Evolutionary conservation across 2,329 filamentous ascomycete species (phyloP).

Genomic region (Lizonia empirigonia): DNA sequence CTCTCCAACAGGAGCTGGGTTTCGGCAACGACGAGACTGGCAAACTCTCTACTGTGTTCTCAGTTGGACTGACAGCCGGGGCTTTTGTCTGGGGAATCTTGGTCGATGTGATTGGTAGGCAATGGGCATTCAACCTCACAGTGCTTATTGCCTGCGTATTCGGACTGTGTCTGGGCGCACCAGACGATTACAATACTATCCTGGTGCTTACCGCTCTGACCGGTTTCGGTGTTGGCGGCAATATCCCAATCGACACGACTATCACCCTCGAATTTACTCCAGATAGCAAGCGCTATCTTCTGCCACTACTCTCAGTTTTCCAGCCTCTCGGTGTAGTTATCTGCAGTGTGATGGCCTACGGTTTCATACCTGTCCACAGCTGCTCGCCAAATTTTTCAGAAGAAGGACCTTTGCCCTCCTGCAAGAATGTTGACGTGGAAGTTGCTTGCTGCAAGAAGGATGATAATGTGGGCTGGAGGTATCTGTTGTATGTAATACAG

Average conservation of each 20-base stretch:
- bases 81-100: slow-evolving; percentile 63
- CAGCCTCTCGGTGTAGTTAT: slow-evolving; percentile 62
- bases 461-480: slow-evolving; percentile 55
- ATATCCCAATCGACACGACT: slow-evolving; percentile 62
- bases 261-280: slow-evolving; percentile 64
- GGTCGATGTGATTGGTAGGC: slow-evolving; percentile 59
- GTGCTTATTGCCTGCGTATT: slow-evolving; percentile 62
- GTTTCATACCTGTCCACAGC: slow-evolving; percentile 58
- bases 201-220: slow-evolving; percentile 61
- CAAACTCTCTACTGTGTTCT: slow-evolving; percentile 62
- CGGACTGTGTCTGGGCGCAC: slow-evolving; percentile 58
- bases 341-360: slow-evolving; percentile 59
- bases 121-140: slow-evolving; percentile 64
- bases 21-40: slow-evolving; percentile 54
- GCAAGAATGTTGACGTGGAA: slow-evolving; percentile 43
- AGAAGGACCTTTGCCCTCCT: slow-evolving; percentile 52
- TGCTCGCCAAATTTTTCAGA: slow-evolving; percentile 60
- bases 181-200: slow-evolving; percentile 58
- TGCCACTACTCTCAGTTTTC: slow-evolving; percentile 61
- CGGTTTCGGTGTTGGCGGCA: slow-evolving; percentile 59
- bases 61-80: slow-evolving; percentile 60
- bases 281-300: slow-evolving; percentile 57
- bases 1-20: slow-evolving; percentile 62
- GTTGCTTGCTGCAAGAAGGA: slow-evolving; percentile 45
- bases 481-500: slow-evolving; percentile 35